Evolutionary conservation across 371 early-diverging fungal species (phyloP), one percentile per base, ranked within the genome.

Genomic region (Apophysomyces trapeziformis): DNA sequence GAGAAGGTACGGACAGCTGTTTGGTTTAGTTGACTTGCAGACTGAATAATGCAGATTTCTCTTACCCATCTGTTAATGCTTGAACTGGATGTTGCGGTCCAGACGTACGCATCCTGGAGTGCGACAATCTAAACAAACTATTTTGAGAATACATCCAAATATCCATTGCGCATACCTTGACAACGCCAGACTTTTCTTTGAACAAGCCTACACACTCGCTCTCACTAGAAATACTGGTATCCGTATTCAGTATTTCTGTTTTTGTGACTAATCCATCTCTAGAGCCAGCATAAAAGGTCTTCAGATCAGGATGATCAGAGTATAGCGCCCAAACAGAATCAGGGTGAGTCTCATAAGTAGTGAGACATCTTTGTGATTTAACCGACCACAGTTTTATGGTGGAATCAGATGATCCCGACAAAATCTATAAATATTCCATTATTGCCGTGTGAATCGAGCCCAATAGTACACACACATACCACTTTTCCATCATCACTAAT

Each of bases 341-440:
- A n/a, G 87, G 83, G 63, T 93, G 93, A 2, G 95, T 89, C 59
- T 82, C 82, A 68, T 89, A 97, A 0, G 99, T 97, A 7, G 90
- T 87, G 39, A 96, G 76, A 67, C 96, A 95, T 13, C 96, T 87
- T 68, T 92, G 90, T 38, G 90, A 89, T 38, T 87, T 88, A 21
- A 96, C 83, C 36, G 95, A 95, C 99, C 99, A 98, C 32, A 97
- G 83, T 76, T 95, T 95, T 60, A 93, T 91, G 0, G 96, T 92
- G 5, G 93, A 85, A 75, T 96, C 96, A 0, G 94, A 93, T 0
- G 95, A 95, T 5, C 92, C 96, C 0, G 95, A 93, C n/a, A 96
- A 77, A n/a, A 94, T 84, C 90, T 90, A 78, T 8, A 61, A 38
- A 72, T 45, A 58, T 21, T 60, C 6, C 18, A 44, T n/a, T 43